Conservation (phyloP, 257 asterid genomes). For the Solanum sejunctum region DNA sequence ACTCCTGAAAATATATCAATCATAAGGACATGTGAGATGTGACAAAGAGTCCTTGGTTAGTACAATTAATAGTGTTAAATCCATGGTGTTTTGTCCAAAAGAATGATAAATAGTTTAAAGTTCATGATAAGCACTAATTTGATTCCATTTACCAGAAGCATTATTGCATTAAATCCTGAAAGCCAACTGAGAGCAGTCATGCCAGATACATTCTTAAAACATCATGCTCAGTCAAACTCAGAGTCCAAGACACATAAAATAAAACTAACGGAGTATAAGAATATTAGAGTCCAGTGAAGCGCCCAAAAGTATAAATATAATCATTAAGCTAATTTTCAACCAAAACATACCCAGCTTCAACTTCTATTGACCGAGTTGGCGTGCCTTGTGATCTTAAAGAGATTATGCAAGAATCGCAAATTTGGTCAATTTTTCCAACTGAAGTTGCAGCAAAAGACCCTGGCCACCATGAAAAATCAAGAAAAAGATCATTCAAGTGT, state of each 20-base stretch:
- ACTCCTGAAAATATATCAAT: background rate
- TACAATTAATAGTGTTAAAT: background rate
- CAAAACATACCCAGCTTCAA: constrained; percentile 18
- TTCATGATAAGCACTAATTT: background rate
- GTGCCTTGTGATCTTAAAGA: constrained; percentile 33
- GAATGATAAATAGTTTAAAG: background rate
- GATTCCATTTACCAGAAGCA: background rate
- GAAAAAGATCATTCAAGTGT: background rate
- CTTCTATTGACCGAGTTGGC: background rate
- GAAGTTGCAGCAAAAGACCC: constrained; percentile 77
- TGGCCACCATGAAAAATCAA: constrained; percentile 18
- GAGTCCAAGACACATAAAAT: background rate
- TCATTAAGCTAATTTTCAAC: background rate
- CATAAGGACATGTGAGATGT: background rate
- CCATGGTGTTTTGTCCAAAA: background rate
- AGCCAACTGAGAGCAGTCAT: background rate
- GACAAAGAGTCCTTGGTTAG: background rate
- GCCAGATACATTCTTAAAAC: background rate
- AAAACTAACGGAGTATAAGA: background rate
- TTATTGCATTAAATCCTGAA: background rate
- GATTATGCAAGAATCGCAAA: constrained; percentile 79
- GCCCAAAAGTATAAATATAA: background rate
- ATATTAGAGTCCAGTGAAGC: background rate
- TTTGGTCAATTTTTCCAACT: constrained; percentile 41
- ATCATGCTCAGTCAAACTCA: background rate